These are phyloP conservation scores for Andrographis paniculata DNA, from an alignment of 305 asterid species.

Conservation along the genomic window DNA sequence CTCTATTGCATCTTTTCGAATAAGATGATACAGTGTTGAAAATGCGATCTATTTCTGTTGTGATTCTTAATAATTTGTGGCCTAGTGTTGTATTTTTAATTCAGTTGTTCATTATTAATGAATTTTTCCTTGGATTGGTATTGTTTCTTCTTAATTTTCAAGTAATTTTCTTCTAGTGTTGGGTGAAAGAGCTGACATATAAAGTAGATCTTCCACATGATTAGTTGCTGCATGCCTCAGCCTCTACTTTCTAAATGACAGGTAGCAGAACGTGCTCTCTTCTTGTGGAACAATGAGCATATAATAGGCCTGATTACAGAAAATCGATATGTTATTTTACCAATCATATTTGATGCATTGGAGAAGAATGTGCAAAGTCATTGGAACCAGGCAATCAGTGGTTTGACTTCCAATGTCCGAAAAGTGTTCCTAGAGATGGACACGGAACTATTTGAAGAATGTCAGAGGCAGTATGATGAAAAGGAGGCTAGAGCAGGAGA, in stretches of 20 bases:
- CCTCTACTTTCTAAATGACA: constrained; percentile 22
- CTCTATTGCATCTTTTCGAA: too few relatives aligned
- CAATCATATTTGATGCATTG: constrained; percentile 67
- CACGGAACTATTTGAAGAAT: constrained; percentile 62
- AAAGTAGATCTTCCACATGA: too few relatives aligned
- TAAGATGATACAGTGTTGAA: too few relatives aligned
- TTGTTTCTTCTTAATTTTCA: too few relatives aligned
- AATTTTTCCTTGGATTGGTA: too few relatives aligned
- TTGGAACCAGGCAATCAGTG: constrained; percentile 90
- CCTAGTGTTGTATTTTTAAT: too few relatives aligned
- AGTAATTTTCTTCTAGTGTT: too few relatives aligned
- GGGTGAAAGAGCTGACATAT: too few relatives aligned
- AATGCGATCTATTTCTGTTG: too few relatives aligned
- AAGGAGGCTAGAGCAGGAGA: constrained; percentile 45
- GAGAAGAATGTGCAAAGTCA: constrained; percentile 62
- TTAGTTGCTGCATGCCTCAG: too few relatives aligned
- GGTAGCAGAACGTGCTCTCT: constrained; percentile 97
- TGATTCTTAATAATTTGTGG: too few relatives aligned
- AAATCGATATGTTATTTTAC: constrained; percentile 62
- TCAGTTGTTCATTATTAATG: too few relatives aligned
- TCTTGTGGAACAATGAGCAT: constrained; percentile 96
- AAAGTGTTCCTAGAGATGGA: constrained; percentile 94
- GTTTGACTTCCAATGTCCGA: constrained; percentile 71
- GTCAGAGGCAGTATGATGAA: constrained; percentile 48
- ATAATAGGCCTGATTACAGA: constrained; percentile 74